A percentile compares a stretch with the other conserved stretches of the same genome.
Evolutionary conservation across 768 basidiomycete species (phyloP).

Genomic region (Neoboletus brunneissimus): DNA sequence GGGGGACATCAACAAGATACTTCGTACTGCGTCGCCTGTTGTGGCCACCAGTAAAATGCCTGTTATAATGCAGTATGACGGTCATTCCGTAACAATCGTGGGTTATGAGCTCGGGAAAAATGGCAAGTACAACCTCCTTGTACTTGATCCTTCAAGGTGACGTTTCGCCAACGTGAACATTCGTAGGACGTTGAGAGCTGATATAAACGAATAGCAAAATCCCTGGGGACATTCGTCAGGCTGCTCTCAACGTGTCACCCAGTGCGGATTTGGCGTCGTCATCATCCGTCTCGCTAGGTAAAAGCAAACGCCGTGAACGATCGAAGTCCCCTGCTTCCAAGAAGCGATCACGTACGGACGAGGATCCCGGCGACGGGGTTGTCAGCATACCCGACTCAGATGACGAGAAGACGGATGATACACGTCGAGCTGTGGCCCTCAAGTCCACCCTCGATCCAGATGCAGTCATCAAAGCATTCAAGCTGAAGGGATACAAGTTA

Average conservation of each 20-base stretch:
- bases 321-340: slow-evolving; percentile 20
- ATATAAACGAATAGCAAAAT: slow-evolving; percentile 11
- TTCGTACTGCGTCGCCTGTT: slow-evolving; percentile 52
- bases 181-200: background rate
- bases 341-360: slow-evolving; percentile 29
- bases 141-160: slow-evolving; percentile 76
- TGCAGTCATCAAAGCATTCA: slow-evolving; percentile 45
- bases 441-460: slow-evolving; percentile 26
- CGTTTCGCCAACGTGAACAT: slow-evolving; percentile 14
- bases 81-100: slow-evolving; percentile 85
- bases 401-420: slow-evolving; percentile 5
- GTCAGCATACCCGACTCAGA: slow-evolving; percentile 25
- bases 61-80: slow-evolving; percentile 75
- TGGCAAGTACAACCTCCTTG: slow-evolving; percentile 60
- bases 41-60: slow-evolving; percentile 67
- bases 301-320: slow-evolving; percentile 23
- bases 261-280: slow-evolving; percentile 11
- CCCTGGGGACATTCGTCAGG: slow-evolving; percentile 15
- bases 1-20: slow-evolving; percentile 48
- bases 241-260: slow-evolving; percentile 14
- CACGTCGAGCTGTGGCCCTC: background rate
- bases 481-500: slow-evolving; percentile 45
- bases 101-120: slow-evolving; percentile 71
- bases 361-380: slow-evolving; percentile 27
- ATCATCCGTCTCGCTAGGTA: slow-evolving; percentile 4